These are phyloP conservation scores for Bipolaris bicolor DNA, from an alignment of 2,329 filamentous ascomycete species.

Conservation along the genomic window DNA sequence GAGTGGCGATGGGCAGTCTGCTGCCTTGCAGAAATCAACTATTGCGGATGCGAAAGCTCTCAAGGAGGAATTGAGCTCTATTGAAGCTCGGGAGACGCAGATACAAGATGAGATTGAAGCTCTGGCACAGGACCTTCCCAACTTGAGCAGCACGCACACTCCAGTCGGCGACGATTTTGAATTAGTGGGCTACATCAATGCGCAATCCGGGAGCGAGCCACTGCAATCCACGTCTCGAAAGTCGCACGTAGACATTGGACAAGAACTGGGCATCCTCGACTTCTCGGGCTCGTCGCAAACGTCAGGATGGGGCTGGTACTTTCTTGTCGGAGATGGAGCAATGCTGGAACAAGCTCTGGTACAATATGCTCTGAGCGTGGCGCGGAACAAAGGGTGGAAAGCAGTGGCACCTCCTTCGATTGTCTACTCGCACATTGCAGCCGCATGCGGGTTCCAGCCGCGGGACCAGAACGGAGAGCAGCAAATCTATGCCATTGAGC, in stretches of 20 bases:
- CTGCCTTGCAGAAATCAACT: conserved; percentile 58
- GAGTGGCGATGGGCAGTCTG: conserved; percentile 38
- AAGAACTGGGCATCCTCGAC: conserved; percentile 86
- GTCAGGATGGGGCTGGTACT: conserved; percentile 98
- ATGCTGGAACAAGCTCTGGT: conserved; percentile 94
- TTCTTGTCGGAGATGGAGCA: conserved; percentile 87
- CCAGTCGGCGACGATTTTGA: conserved; percentile 71
- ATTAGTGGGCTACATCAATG: conserved; percentile 80
- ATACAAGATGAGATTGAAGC: conserved; percentile 70
- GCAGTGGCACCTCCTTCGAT: conserved; percentile 84
- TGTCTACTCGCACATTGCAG: conserved; percentile 88
- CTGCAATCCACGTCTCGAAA: conserved; percentile 59
- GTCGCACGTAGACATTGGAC: conserved; percentile 86
- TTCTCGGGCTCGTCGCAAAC: conserved; percentile 81
- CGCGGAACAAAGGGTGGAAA: conserved; percentile 76
- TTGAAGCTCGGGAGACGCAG: conserved; percentile 67
- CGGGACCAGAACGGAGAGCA: conserved; percentile 89
- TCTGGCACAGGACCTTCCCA: conserved; percentile 81
- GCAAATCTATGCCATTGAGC: conserved; percentile 83
- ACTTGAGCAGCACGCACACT: conserved; percentile 78
- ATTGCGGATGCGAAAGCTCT: conserved; percentile 68
- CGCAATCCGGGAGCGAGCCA: conserved; percentile 58
- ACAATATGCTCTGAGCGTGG: conserved; percentile 79
- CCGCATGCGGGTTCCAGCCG: conserved; percentile 92
- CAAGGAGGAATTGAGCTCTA: conserved; percentile 66